Percentiles rank a stretch among this genome's conserved stretches.
These are phyloP conservation scores for Clathrus columnatus DNA, from an alignment of 768 basidiomycete species.

Conservation along the genomic window DNA sequence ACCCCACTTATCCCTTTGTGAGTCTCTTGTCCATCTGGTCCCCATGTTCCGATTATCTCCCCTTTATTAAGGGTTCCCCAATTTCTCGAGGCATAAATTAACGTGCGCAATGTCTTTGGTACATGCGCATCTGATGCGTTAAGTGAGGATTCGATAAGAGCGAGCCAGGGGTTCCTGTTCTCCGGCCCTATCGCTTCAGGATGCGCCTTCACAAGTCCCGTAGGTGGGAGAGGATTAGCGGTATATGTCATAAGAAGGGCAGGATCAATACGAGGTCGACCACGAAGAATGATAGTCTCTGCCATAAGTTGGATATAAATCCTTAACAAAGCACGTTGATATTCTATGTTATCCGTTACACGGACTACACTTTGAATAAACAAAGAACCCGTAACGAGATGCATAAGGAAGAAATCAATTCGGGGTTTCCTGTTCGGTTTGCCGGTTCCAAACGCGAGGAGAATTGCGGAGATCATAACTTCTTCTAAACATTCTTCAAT, in stretches of 20 bases:
- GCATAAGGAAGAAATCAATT: conserved; percentile 53
- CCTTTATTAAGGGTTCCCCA: conserved; percentile 37
- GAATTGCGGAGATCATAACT: conserved; percentile 37
- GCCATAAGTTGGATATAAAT: conserved; percentile 32
- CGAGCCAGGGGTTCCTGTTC: conserved; percentile 45
- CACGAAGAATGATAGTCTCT: conserved; percentile 32
- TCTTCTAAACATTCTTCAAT: conserved; percentile 40
- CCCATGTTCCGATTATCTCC: conserved; percentile 34
- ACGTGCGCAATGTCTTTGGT: conserved; percentile 39
- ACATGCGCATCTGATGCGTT: conserved; percentile 47
- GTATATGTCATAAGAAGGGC: conserved; percentile 39
- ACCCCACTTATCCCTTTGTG: conserved; percentile 33
- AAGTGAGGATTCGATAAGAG: conserved; percentile 34
- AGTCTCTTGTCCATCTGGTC: conserved; percentile 34
- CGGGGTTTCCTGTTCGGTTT: conserved; percentile 39
- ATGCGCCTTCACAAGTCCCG: conserved; percentile 4
- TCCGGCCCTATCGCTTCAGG: conserved; percentile 16
- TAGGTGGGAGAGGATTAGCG: conserved; percentile 32
- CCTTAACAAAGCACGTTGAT: conserved; percentile 39
- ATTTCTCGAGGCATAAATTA: conserved; percentile 38
- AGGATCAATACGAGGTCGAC: conserved; percentile 44
- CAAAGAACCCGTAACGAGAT: conserved; percentile 43
- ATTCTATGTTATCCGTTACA: conserved; percentile 22
- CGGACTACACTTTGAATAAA: conserved; percentile 38
- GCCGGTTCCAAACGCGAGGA: conserved; percentile 40